These are phyloP conservation scores for Xerocomellus dryophilus DNA, from an alignment of 768 basidiomycete species.

Conservation along the genomic window DNA sequence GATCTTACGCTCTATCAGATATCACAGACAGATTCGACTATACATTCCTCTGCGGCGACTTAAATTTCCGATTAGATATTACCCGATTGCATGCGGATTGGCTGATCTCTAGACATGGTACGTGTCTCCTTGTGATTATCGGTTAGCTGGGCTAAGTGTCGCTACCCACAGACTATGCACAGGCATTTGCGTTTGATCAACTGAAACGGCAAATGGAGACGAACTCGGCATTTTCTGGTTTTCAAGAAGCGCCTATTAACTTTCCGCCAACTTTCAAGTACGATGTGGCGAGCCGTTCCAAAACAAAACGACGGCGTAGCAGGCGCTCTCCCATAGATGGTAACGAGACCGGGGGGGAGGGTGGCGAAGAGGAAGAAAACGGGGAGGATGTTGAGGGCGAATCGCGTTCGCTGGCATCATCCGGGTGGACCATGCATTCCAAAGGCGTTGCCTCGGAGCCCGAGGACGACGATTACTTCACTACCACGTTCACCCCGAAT, in stretches of 20 bases:
- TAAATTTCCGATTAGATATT: conserved; percentile 88
- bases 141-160: conserved; percentile 7
- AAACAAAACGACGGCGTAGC: conserved; percentile 38
- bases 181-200: conserved; percentile 90
- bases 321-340: conserved; percentile 38
- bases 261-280: conserved; percentile 97
- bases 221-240: conserved; percentile 70
- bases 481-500: conserved; percentile 21
- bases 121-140: conserved; percentile 1
- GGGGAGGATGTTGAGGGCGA: conserved; percentile 46
- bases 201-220: conserved; percentile 71
- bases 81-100: conserved; percentile 92
- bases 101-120: conserved; percentile 81
- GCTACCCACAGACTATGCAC: conserved; percentile 59
- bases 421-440: conserved; percentile 47
- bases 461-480: conserved; percentile 43
- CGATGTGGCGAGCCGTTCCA: conserved; percentile 63
- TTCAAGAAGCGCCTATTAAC: conserved; percentile 72
- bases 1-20: conserved; percentile 38
- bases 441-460: conserved; percentile 31
- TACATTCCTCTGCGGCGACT: conserved; percentile 85
- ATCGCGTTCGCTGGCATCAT: conserved; percentile 53
- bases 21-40: conserved; percentile 87
- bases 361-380: conserved; percentile 33
- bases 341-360: conserved; percentile 40